These are phyloP conservation scores for Mycena latifolia DNA, from an alignment of 768 basidiomycete species.

Conservation along the genomic window DNA sequence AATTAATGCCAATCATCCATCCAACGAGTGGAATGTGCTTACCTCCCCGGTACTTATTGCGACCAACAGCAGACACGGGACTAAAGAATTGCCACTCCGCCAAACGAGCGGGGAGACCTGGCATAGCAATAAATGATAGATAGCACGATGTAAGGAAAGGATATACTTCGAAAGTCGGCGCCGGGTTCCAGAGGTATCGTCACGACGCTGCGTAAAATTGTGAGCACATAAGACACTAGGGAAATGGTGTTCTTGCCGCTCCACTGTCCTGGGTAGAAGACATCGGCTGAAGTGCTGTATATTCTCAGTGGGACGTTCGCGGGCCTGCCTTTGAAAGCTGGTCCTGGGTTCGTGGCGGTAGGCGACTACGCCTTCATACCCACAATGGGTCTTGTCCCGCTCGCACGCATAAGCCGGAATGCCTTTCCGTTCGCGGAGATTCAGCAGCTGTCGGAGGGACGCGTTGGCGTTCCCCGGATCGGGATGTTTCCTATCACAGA, in stretches of 20 bases:
- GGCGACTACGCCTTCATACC: constrained; percentile 45
- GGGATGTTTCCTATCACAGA: constrained; percentile 51
- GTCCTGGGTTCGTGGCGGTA: constrained; percentile 54
- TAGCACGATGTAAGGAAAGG: not conserved
- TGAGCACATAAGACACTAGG: not conserved
- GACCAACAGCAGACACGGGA: constrained; percentile 69
- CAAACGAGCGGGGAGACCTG: constrained; percentile 59
- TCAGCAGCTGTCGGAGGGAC: constrained; percentile 32
- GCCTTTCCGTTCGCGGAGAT: constrained; percentile 35
- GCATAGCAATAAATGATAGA: constrained; percentile 5
- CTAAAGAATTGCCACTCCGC: constrained; percentile 74
- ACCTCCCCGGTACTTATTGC: constrained; percentile 65
- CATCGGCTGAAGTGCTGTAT: constrained; percentile 78
- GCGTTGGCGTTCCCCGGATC: constrained; percentile 32
- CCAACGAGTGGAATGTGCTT: constrained; percentile 21
- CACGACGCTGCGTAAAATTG: constrained; percentile 59
- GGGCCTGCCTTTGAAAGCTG: constrained; percentile 61
- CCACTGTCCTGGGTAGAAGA: constrained; percentile 63
- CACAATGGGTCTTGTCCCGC: constrained; percentile 48
- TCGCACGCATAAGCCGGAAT: constrained; percentile 55
- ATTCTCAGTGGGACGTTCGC: constrained; percentile 58
- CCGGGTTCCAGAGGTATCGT: constrained; percentile 65
- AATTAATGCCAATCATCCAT: not conserved
- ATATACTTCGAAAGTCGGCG: constrained; percentile 77
- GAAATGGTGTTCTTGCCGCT: constrained; percentile 55